Percentiles rank a stretch among this genome's conserved stretches.
Evolutionary conservation across 768 basidiomycete species (phyloP).

Genomic region (Cystofilobasidium bisporidii): DNA sequence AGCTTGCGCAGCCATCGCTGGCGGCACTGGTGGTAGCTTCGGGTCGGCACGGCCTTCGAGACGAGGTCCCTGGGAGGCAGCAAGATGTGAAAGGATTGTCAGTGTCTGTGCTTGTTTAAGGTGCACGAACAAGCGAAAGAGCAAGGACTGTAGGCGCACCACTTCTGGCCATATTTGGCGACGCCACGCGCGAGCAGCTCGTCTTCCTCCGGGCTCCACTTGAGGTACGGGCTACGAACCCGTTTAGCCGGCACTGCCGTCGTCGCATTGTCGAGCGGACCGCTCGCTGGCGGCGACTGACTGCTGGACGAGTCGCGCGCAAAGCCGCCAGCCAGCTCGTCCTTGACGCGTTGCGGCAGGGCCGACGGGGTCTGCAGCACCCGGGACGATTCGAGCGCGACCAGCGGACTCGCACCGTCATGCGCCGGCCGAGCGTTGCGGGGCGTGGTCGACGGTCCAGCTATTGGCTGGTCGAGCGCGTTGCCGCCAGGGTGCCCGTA

Average conservation of each 20-base stretch:
- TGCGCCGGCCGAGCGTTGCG: not conserved
- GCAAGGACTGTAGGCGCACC: constrained; percentile 4
- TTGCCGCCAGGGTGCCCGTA: not conserved
- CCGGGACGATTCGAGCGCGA: not conserved
- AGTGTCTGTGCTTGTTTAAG: no score
- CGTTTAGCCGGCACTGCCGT: constrained; percentile 17
- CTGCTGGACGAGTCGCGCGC: not conserved
- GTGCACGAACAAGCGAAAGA: no score
- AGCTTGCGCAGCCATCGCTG: constrained; percentile 34
- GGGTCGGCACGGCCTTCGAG: constrained; percentile 31
- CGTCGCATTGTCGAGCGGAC: not conserved
- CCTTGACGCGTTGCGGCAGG: not conserved
- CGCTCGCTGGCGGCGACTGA: no score
- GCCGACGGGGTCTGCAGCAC: not conserved
- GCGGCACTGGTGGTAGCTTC: constrained; percentile 36
- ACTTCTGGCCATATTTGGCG: constrained; percentile 31
- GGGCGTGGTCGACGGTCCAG: not conserved
- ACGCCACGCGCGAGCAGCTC: constrained; percentile 33
- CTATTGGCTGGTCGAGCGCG: not conserved
- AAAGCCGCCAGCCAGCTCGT: not conserved
- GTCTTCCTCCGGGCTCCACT: constrained; percentile 33
- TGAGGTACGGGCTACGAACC: constrained; percentile 29
- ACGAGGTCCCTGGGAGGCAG: constrained; percentile 30
- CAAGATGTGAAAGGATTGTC: not conserved
- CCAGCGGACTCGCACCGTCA: not conserved